A percentile compares a stretch with the other conserved stretches of the same genome.
These are phyloP conservation scores for Calocera cornea DNA, from an alignment of 768 basidiomycete genomes.

Conservation along the genomic window DNA sequence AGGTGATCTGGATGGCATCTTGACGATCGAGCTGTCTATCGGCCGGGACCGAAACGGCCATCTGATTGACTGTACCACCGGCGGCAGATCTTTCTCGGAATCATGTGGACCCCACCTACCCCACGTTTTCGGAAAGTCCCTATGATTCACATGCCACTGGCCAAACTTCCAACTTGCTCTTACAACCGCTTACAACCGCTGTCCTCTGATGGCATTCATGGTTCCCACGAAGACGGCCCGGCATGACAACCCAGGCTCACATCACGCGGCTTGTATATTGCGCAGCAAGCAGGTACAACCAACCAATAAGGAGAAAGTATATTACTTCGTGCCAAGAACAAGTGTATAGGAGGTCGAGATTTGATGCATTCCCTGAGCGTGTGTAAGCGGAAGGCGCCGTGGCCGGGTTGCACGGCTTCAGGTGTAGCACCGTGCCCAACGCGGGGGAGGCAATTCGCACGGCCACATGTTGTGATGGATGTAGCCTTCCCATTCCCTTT, in stretches of 20 bases:
- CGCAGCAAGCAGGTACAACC: neutral
- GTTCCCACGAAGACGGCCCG: neutral
- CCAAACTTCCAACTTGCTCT: neutral
- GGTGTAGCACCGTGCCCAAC: neutral
- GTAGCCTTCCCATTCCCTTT: constrained; percentile 36
- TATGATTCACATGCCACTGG: neutral
- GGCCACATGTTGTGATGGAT: constrained; percentile 39
- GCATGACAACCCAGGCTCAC: neutral
- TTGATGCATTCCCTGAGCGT: neutral
- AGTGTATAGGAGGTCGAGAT: neutral
- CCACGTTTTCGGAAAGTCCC: constrained; percentile 4
- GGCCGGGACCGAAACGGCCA: neutral
- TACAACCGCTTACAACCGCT: neutral
- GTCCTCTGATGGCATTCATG: neutral
- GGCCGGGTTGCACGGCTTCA: neutral
- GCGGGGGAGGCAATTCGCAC: constrained; percentile 31
- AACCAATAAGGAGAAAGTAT: neutral
- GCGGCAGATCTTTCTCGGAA: constrained; percentile 2
- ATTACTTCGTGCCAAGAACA: neutral
- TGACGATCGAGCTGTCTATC: neutral
- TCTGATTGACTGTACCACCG: neutral
- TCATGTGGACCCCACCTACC: neutral
- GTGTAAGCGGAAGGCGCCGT: neutral
- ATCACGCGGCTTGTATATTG: neutral
- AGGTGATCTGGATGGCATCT: neutral